These are phyloP conservation scores for Scenedesmus sp. DNA, from an alignment of 163 green algal genomes.

Conservation along the genomic window DNA sequence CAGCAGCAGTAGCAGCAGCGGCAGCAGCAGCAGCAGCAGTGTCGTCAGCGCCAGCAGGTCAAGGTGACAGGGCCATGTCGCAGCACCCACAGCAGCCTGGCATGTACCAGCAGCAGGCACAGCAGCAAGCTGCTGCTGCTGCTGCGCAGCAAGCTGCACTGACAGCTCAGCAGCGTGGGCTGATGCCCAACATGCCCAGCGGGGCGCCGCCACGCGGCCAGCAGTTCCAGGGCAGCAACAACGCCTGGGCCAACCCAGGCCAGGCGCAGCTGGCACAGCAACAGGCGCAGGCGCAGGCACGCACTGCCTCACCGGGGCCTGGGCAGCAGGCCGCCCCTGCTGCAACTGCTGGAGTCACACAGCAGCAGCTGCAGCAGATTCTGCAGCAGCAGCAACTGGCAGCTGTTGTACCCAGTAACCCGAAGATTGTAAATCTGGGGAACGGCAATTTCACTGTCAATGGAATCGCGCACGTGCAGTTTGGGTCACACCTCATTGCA, in stretches of 20 bases:
- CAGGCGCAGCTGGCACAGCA: background rate
- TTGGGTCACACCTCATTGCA: background rate
- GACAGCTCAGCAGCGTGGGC: background rate
- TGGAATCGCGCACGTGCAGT: background rate
- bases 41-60: background rate
- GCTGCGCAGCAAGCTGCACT: background rate
- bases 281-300: background rate
- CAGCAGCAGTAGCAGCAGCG: background rate
- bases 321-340: background rate
- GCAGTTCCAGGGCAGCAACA: slow-evolving; percentile 18
- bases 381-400: background rate
- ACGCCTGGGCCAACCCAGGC: background rate
- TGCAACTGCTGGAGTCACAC: background rate
- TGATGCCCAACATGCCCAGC: background rate
- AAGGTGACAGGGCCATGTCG: background rate
- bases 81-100: slow-evolving; percentile 16
- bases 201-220: background rate
- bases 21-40: slow-evolving; percentile 29
- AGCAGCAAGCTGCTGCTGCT: background rate
- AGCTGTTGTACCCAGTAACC: background rate
- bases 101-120: slow-evolving; percentile 6
- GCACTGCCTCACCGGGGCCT: background rate
- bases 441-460: too few relatives aligned
- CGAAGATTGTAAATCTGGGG: too few relatives aligned
- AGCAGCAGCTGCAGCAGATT: background rate